Evolutionary conservation across 2,329 filamentous ascomycete genomes (phyloP).

Genomic region (Penicillium sp.): DNA sequence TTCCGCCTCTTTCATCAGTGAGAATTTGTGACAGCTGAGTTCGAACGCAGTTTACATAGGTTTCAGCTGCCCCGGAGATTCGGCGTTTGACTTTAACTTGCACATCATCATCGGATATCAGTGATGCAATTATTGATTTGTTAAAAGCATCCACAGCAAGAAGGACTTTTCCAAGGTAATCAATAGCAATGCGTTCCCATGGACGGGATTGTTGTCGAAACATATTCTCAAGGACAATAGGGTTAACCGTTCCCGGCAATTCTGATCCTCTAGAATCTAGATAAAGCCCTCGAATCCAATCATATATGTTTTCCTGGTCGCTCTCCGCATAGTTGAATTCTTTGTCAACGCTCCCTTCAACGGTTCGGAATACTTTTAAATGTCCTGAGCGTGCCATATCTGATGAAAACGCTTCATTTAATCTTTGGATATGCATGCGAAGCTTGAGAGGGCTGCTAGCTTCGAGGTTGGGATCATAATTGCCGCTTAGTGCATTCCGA

Average conservation of each 20-base stretch:
- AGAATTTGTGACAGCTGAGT: slow-evolving; percentile 49
- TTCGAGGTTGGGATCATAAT: slow-evolving; percentile 12
- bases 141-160: not conserved
- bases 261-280: slow-evolving; percentile 19
- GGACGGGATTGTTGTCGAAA: slow-evolving; percentile 18
- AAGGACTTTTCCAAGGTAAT: slow-evolving; percentile 7
- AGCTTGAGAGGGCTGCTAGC: slow-evolving; percentile 15
- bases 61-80: slow-evolving; percentile 31
- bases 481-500: slow-evolving; percentile 15
- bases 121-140: not conserved
- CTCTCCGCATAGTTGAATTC: slow-evolving; percentile 4
- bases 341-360: slow-evolving; percentile 1
- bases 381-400: slow-evolving; percentile 12
- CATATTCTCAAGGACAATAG: slow-evolving; percentile 17
- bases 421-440: slow-evolving; percentile 16
- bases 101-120: not conserved
- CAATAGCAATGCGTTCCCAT: slow-evolving; percentile 15
- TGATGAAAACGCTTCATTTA: slow-evolving; percentile 16
- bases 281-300: slow-evolving; percentile 18
- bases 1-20: slow-evolving; percentile 44
- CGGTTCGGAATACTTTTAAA: slow-evolving; percentile 12
- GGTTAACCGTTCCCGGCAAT: slow-evolving; percentile 20
- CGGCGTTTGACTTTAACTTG: not conserved
- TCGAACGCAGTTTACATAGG: slow-evolving; percentile 43
- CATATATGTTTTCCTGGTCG: slow-evolving; percentile 14